Conservation (phyloP, 1,284 basidiomycete genomes). For the Ceratobasidium sp. region DNA sequence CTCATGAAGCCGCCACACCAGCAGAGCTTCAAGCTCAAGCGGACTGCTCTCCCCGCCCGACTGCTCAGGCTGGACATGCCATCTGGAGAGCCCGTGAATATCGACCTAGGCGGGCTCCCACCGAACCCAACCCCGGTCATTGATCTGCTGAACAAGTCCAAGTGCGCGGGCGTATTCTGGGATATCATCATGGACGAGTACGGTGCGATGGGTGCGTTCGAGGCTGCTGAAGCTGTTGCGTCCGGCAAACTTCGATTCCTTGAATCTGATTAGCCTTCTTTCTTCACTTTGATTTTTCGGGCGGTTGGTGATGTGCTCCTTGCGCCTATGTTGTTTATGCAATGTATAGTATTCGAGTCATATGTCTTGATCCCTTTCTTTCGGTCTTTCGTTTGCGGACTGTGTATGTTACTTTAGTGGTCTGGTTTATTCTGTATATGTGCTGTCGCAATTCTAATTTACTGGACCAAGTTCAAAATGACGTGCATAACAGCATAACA, state of each 20-base stretch:
- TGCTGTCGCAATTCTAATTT: background rate
- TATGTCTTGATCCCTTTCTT: background rate
- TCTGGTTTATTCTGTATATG: background rate
- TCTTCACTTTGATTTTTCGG: background rate
- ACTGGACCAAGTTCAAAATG: background rate
- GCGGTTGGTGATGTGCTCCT: background rate
- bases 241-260: constrained; percentile 20
- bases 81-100: constrained; percentile 18
- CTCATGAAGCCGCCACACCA: constrained; percentile 33
- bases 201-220: constrained; percentile 34
- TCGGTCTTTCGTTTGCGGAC: constrained; percentile 11
- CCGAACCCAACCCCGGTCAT: constrained; percentile 19
- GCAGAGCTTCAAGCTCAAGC: constrained; percentile 40
- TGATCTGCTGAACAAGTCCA: constrained; percentile 25
- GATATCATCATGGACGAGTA: constrained; percentile 41
- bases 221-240: constrained; percentile 33
- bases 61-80: constrained; percentile 36
- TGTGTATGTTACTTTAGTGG: constrained; percentile 17
- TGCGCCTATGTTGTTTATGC: background rate
- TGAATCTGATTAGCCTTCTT: background rate
- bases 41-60: constrained; percentile 17
- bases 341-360: constrained; percentile 31
- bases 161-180: constrained; percentile 40
- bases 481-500: constrained; percentile 5
- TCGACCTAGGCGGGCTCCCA: constrained; percentile 29